phyloP scores from a whole-genome alignment of 768 basidiomycete species.

The Hebeloma cylindrosporum region DNA sequence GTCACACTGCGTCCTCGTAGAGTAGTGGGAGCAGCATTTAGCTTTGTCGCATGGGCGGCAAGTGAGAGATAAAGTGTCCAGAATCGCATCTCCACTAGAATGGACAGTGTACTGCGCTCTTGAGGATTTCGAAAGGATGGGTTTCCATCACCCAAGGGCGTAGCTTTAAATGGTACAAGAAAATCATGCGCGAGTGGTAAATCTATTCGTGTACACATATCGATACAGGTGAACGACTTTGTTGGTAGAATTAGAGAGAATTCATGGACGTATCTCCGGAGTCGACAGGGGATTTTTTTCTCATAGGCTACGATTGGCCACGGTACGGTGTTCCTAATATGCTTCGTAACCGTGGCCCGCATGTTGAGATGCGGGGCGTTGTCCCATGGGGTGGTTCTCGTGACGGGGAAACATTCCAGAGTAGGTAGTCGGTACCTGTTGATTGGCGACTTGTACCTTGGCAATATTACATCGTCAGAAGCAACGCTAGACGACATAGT shows the following conservation, averaged over 20 bases:
- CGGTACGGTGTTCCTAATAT: not conserved
- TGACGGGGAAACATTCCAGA: no score
- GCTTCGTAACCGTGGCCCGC: not conserved
- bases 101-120: not conserved
- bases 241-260: not conserved
- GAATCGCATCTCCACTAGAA: no score
- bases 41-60: constrained; percentile 3
- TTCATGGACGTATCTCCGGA: not conserved
- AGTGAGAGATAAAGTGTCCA: constrained; percentile 8
- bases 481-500: no score
- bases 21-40: constrained; percentile 16
- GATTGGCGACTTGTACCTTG: no score
- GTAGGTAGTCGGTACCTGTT: no score
- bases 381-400: not conserved
- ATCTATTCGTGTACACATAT: no score
- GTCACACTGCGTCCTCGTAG: constrained; percentile 24
- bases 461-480: no score
- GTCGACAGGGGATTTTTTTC: no score
- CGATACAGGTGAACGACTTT: no score
- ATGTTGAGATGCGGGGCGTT: not conserved
- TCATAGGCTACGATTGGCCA: no score
- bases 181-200: constrained; percentile 12
- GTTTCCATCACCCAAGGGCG: not conserved
- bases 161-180: constrained; percentile 4
- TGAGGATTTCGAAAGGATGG: not conserved